Evolutionary conservation across 176 grass and related monocot genomes (phyloP), one percentile per base, ranked within the genome.

Genomic region (Cenchrus purpureus): DNA sequence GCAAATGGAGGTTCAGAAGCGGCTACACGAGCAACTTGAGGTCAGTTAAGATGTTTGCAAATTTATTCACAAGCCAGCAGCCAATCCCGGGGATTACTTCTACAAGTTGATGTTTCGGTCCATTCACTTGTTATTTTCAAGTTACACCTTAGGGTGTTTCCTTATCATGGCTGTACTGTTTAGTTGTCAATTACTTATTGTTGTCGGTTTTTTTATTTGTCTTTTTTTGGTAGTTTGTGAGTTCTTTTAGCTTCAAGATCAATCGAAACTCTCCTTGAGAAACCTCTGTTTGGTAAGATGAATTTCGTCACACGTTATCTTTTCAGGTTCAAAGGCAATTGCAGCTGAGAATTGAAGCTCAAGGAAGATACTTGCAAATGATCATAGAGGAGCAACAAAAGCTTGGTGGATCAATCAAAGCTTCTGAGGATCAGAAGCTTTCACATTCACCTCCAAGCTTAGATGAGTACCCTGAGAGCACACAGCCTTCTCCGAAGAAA

Each of bases 1-100:
- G 93, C 96, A 98, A 91, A 98, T 94, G 89, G 96, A 98, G 68
- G 96, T 98, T 70, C 96, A 98, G 77, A 98, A 98, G 83, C 89
- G 96, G 57, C 89, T 98, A 32, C 91, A 94, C 74, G 96, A 98
- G 78, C 96, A 98, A 68, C 96, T 98, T 0, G 96, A 98, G 96
- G 96, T 98, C 78, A 85, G 76, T 74, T 59, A 79, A 75, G 31
- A 54, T 59, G 15, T 53, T 49, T 60, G 55, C 1, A 68, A 66
- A 19, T 55, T 48, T 68, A 31, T 11, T 83, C 37, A 22, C 57
- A 20, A 2, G 51, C 46, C 2, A 40, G 14, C 9, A 82, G 14
- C 20, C 20, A 58, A 14, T 32, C n/a, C n/a, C 56, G 32, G n/a
- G 37, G 12, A 14, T 79, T 20, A 60, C 50, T 73, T 67, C 7